Evolutionary conservation across 148 eudicot species (phyloP).

Genomic region (Nepenthes mirabilis): DNA sequence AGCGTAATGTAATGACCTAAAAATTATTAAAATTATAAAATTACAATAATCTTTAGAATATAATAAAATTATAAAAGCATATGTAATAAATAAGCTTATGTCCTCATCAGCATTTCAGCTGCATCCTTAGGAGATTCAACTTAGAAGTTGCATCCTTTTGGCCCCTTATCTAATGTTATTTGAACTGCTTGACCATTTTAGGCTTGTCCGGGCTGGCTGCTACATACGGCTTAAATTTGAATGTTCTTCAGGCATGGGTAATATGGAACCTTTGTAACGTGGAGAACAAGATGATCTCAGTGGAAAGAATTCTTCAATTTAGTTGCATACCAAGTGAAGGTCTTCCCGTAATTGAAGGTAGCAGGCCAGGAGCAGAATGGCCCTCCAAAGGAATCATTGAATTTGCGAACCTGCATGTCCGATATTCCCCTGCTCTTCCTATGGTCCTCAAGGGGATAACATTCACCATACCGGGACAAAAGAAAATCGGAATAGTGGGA

Average conservation of each 20-base stretch:
- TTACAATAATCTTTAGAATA: too few species aligned
- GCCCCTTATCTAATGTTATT: not conserved
- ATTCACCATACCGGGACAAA: conserved; percentile 50
- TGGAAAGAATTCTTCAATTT: conserved; percentile 75
- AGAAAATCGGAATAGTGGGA: conserved; percentile 82
- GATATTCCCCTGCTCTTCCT: conserved; percentile 56
- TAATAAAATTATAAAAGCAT: too few species aligned
- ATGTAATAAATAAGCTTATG: too few species aligned
- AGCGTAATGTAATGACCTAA: too few species aligned
- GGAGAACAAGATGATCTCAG: conserved; percentile 92
- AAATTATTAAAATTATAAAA: too few species aligned
- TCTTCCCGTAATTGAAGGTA: conserved; percentile 41
- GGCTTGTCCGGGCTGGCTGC: conserved; percentile 88
- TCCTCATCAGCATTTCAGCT: too few species aligned
- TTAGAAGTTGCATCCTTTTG: not conserved
- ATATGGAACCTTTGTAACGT: conserved; percentile 97
- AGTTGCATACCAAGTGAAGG: conserved; percentile 63
- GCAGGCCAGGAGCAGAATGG: conserved; percentile 62
- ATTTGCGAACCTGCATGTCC: conserved; percentile 52
- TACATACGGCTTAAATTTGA: conserved; percentile 74
- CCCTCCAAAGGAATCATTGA: conserved; percentile 53
- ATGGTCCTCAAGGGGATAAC: conserved; percentile 71
- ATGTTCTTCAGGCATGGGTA: conserved; percentile 84
- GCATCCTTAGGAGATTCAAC: not conserved
- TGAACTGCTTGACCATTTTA: conserved; percentile 4